These are phyloP conservation scores for Lecanicillium sp. DNA, from an alignment of 2,329 filamentous ascomycete species.

Conservation along the genomic window DNA sequence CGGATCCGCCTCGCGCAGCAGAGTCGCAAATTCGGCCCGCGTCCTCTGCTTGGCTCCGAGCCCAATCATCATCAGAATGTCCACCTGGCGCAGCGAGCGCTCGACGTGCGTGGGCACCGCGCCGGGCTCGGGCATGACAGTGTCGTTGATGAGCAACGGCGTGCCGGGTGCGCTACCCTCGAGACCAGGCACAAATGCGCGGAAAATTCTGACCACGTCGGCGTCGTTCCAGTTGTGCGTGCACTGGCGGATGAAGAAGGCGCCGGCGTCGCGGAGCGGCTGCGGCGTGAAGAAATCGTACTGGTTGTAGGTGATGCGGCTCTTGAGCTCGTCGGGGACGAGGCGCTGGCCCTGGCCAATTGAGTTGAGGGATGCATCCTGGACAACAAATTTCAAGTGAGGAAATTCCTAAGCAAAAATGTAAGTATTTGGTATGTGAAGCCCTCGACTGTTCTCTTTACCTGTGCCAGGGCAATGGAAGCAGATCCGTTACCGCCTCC, in stretches of 20 bases:
- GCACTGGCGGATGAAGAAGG: conserved; percentile 22
- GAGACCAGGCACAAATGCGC: conserved; percentile 20
- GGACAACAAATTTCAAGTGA: conserved; percentile 21
- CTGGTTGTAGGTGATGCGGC: conserved; percentile 18
- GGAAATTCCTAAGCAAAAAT: conserved; percentile 13
- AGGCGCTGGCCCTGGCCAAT: conserved; percentile 17
- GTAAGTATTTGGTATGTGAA: neutral
- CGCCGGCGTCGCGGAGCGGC: conserved; percentile 15
- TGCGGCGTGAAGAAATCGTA: conserved; percentile 24
- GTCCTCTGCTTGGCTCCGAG: conserved; percentile 23
- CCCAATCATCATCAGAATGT: conserved; percentile 22
- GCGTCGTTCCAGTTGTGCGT: conserved; percentile 21
- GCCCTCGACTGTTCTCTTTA: neutral
- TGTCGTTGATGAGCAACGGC: conserved; percentile 22
- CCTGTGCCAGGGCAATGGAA: conserved; percentile 6
- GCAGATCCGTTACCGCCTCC: conserved; percentile 23
- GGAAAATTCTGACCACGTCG: conserved; percentile 21
- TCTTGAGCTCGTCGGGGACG: conserved; percentile 11
- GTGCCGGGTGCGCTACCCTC: conserved; percentile 18
- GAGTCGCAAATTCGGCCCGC: conserved; percentile 16
- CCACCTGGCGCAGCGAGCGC: conserved; percentile 19
- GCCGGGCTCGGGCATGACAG: conserved; percentile 16
- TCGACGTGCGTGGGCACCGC: conserved; percentile 12
- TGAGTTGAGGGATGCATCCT: conserved; percentile 19
- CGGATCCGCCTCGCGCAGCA: conserved; percentile 2